phyloP scores from a whole-genome alignment of 768 basidiomycete species.

The Suillus luteus region DNA sequence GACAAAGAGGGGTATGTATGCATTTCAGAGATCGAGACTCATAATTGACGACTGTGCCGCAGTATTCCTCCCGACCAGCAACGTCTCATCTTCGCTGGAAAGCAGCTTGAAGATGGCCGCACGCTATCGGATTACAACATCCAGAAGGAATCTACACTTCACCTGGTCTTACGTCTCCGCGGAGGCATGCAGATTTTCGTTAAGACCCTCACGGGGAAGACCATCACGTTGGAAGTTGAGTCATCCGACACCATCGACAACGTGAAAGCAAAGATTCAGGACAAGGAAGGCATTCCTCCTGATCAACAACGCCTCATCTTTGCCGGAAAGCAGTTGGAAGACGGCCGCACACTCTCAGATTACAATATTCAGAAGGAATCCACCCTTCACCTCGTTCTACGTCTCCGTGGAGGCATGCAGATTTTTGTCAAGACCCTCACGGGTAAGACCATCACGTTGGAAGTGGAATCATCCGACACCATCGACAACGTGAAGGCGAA shows the following conservation, averaged over 20 bases:
- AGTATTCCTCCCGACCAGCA: constrained; percentile 88
- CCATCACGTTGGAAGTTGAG: constrained; percentile 89
- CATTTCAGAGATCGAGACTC: constrained; percentile 1
- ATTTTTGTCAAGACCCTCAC: constrained; percentile 89
- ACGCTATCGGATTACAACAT: constrained; percentile 91
- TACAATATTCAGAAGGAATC: constrained; percentile 93
- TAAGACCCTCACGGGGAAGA: constrained; percentile 86
- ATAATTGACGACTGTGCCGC: not conserved
- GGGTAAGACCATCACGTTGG: constrained; percentile 90
- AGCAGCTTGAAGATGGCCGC: constrained; percentile 93
- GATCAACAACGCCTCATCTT: constrained; percentile 92
- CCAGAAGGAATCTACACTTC: constrained; percentile 94
- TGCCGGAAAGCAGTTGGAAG: constrained; percentile 91
- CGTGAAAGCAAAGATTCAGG: constrained; percentile 90
- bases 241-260: constrained; percentile 88
- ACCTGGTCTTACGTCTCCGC: constrained; percentile 85
- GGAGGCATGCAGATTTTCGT: constrained; percentile 89
- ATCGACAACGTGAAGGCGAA: constrained; percentile 89
- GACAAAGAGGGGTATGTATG: constrained; percentile 69
- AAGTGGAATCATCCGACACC: constrained; percentile 91
- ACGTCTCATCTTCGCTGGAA: constrained; percentile 95
- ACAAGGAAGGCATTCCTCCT: constrained; percentile 88
- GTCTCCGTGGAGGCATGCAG: constrained; percentile 90
- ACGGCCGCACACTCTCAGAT: constrained; percentile 87
- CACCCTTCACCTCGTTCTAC: constrained; percentile 71